These are phyloP conservation scores for Xylaria sp. DNA, from an alignment of 495 filamentous ascomycete species.

Conservation along the genomic window DNA sequence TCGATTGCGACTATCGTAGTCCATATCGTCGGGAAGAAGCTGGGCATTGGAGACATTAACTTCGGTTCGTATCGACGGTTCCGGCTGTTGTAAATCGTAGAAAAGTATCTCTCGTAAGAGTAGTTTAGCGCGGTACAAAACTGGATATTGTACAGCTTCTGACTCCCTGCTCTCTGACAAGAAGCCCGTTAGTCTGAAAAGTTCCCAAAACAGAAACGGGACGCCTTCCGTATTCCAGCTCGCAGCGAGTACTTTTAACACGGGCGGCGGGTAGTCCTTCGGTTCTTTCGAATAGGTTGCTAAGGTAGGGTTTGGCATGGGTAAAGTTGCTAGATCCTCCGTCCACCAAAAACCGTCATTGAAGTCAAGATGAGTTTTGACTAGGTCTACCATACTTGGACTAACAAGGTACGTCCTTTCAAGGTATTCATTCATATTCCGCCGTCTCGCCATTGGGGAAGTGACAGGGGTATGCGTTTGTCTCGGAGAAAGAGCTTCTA, in stretches of 20 bases:
- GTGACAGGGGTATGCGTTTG: constrained; percentile 58
- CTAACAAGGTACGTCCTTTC: constrained; percentile 51
- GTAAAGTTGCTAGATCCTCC: constrained; percentile 53
- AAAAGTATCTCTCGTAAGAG: constrained; percentile 57
- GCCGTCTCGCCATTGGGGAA: constrained; percentile 54
- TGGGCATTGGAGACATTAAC: constrained; percentile 45
- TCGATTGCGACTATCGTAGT: constrained; percentile 52
- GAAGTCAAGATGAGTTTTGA: constrained; percentile 53
- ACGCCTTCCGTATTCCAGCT: constrained; percentile 56
- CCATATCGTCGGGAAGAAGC: constrained; percentile 49
- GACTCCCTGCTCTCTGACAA: constrained; percentile 50
- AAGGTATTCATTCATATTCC: constrained; percentile 58
- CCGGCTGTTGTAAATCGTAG: constrained; percentile 55
- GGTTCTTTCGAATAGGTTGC: constrained; percentile 50
- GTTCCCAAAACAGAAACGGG: constrained; percentile 54
- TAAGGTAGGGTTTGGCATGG: constrained; percentile 50
- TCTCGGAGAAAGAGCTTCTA: constrained; percentile 52
- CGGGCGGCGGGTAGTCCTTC: constrained; percentile 50
- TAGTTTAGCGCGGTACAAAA: constrained; percentile 56
- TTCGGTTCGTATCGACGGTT: constrained; percentile 54
- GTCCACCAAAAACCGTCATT: constrained; percentile 61
- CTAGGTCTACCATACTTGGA: constrained; percentile 46
- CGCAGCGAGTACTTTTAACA: constrained; percentile 51
- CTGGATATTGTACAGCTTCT: constrained; percentile 50
- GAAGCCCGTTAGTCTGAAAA: constrained; percentile 51